Evolutionary conservation across 2,329 filamentous ascomycete genomes (phyloP), one percentile per base, ranked within the genome.

Genomic region (Scorias spongiosa): DNA sequence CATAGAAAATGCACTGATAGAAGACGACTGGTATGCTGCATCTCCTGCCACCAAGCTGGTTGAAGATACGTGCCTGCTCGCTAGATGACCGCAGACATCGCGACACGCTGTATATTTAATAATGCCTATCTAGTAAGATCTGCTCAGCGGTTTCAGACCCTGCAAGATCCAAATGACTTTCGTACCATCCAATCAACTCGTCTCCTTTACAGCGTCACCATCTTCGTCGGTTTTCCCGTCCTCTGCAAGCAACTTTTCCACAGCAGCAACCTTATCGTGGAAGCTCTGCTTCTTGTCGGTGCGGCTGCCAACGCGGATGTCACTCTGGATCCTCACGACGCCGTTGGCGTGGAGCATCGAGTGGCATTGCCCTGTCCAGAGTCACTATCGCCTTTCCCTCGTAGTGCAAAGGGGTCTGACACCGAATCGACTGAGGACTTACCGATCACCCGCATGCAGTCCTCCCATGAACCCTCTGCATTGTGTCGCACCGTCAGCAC

Each of bases 401-500:
- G 20, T 3, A 26, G 4, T 26, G 7, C 20, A 7, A 4, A 26
- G 20, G 7, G 4, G 4, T 26, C 20, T 7, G 4, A 7, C 20
- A 26, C 20, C 20, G 20, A 26, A 26, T 7, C 20, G 7, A 7
- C 20, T 26, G 7, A n/a, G n/a, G 12, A 15, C 32, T 36, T 36
- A 36, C 32, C 32, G 32, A 36, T 83, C 26, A 88, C 72, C 44
- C 68, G 71, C 73, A 93, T 87, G 46, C 93, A 87, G 29, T 83
- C 76, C 51, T 93, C 84, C 89, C 91, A 96, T 36, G 78, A 74
- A 2, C 89, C 91, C 68, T 96, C 89, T 93, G 53, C 39, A 14
- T 37, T 15, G 20, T 15, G 36, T 50, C 28, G 18, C 39, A 39
- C 38, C 12, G 40, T 44, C 36, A 26, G 15, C 29, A 34, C 14